These are phyloP conservation scores for Artomyces pyxidatus DNA, from an alignment of 768 basidiomycete genomes.

Conservation along the genomic window DNA sequence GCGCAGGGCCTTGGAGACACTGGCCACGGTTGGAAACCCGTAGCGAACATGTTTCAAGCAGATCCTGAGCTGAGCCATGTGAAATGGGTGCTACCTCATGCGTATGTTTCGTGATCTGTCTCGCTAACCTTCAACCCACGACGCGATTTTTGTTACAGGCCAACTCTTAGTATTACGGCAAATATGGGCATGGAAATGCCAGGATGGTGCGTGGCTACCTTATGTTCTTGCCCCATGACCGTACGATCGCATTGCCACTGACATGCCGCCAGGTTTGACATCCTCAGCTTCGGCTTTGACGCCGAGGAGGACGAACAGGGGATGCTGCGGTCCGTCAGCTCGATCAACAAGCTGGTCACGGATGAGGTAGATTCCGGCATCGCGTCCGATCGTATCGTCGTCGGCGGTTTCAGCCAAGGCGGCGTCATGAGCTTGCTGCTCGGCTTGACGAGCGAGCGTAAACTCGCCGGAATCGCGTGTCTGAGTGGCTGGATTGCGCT, in stretches of 20 bases:
- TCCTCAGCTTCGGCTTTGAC: slow-evolving; percentile 54
- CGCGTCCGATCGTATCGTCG: slow-evolving; percentile 59
- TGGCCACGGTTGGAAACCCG: slow-evolving; percentile 69
- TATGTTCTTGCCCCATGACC: background rate
- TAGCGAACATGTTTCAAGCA: slow-evolving; percentile 57
- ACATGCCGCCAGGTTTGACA: slow-evolving; percentile 59
- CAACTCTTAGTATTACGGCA: slow-evolving; percentile 47
- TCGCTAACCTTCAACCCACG: background rate
- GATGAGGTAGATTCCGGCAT: slow-evolving; percentile 69
- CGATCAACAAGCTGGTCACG: slow-evolving; percentile 62
- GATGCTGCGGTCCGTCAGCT: slow-evolving; percentile 56
- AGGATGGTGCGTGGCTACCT: slow-evolving; percentile 45
- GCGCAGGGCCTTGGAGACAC: slow-evolving; percentile 67
- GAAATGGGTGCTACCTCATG: slow-evolving; percentile 87
- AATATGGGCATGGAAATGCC: slow-evolving; percentile 71
- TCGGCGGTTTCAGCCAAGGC: slow-evolving; percentile 90
- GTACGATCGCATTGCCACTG: background rate
- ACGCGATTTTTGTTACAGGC: slow-evolving; percentile 9
- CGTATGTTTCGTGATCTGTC: slow-evolving; percentile 36
- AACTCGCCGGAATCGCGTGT: slow-evolving; percentile 62
- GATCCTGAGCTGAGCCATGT: slow-evolving; percentile 57
- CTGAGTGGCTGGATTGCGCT: slow-evolving; percentile 81
- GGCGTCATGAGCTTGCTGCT: slow-evolving; percentile 71
- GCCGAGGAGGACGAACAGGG: slow-evolving; percentile 65
- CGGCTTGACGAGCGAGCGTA: slow-evolving; percentile 57